Conservation (phyloP, 2,329 filamentous ascomycete genomes). For the Penicillium verrucosum region DNA sequence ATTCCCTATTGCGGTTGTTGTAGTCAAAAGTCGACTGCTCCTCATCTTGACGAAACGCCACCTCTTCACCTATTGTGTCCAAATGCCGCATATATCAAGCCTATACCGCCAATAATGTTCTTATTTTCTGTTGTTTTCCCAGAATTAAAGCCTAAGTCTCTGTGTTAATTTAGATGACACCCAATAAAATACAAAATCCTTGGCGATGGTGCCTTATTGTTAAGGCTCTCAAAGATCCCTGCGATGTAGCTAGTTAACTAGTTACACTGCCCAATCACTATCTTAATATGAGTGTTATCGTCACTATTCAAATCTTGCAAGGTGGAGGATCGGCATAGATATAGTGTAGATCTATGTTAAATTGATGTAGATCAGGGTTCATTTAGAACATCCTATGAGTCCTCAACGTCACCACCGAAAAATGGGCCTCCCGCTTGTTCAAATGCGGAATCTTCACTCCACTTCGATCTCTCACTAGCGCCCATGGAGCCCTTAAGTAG, state of each 20-base stretch:
- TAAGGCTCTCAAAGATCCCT: background rate
- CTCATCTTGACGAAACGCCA: no score
- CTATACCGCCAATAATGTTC: no score
- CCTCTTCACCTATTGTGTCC: no score
- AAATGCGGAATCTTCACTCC: constrained; percentile 1
- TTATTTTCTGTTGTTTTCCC: no score
- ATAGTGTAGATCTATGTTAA: background rate
- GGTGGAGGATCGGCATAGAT: background rate
- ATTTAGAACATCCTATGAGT: background rate
- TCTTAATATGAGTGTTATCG: background rate
- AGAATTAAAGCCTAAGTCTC: no score
- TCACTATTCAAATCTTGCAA: background rate
- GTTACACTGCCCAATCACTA: background rate
- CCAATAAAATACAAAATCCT: background rate
- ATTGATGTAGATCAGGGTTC: background rate
- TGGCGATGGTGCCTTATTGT: background rate
- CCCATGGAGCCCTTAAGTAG: background rate
- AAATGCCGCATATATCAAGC: no score
- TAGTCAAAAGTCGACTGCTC: no score
- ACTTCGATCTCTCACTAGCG: background rate
- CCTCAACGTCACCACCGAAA: constrained; percentile 14
- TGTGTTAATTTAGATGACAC: background rate
- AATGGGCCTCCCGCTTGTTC: background rate
- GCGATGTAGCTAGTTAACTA: background rate
- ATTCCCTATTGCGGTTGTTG: no score